These are phyloP conservation scores for Fraxinus sp. DNA, from an alignment of 305 asterid genomes.

Conservation along the genomic window DNA sequence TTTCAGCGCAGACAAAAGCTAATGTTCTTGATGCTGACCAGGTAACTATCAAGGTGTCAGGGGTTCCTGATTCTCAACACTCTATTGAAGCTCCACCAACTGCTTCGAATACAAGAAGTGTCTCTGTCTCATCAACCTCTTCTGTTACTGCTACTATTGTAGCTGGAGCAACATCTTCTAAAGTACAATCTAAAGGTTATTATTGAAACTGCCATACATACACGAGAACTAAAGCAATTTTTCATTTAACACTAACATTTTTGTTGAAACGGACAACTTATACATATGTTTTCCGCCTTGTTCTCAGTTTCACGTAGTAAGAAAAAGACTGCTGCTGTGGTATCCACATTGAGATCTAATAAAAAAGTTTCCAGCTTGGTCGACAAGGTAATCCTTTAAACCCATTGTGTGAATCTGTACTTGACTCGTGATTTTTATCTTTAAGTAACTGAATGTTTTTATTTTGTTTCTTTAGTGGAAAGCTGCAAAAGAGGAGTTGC, in stretches of 20 bases:
- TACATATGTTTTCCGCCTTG: slow-evolving; percentile 9
- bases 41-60: slow-evolving; percentile 25
- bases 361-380: slow-evolving; percentile 96
- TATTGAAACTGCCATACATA: slow-evolving; percentile 9
- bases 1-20: slow-evolving; percentile 30
- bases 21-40: slow-evolving; percentile 29
- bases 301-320: slow-evolving; percentile 66
- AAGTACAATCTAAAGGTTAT: slow-evolving; percentile 72
- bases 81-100: slow-evolving; percentile 35
- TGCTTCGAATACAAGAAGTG: slow-evolving; percentile 28
- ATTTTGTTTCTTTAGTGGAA: slow-evolving; percentile 66
- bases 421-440: slow-evolving; percentile 5
- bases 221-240: slow-evolving; percentile 1
- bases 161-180: slow-evolving; percentile 48
- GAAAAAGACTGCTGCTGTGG: slow-evolving; percentile 64
- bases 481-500: slow-evolving; percentile 97
- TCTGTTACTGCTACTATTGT: slow-evolving; percentile 38
- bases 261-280: slow-evolving; percentile 19
- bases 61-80: slow-evolving; percentile 34
- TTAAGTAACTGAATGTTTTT: neutral
- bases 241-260: slow-evolving; percentile 23
- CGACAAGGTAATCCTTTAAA: slow-evolving; percentile 65
- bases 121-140: slow-evolving; percentile 45
- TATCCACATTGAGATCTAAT: slow-evolving; percentile 76
- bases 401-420: slow-evolving; percentile 4